Percentiles rank a stretch among this genome's conserved stretches.
These are phyloP conservation scores for Aspergillus phoenicis DNA, from an alignment of 2,329 filamentous ascomycete genomes.

Conservation along the genomic window DNA sequence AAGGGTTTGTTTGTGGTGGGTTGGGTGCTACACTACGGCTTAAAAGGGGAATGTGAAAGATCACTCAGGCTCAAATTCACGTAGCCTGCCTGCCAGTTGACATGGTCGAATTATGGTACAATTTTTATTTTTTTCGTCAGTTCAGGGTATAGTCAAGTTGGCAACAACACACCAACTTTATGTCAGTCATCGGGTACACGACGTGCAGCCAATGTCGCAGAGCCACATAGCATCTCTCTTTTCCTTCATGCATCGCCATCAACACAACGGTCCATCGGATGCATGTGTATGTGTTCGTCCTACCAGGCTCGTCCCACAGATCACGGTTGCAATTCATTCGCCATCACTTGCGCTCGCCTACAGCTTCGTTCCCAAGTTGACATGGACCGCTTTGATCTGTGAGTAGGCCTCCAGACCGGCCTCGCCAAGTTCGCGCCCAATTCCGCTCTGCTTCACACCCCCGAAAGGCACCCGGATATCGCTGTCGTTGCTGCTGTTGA, in stretches of 20 bases:
- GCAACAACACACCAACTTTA: no score
- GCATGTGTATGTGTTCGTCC: not conserved
- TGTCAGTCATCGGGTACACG: not conserved
- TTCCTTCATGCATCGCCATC: not conserved
- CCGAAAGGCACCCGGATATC: constrained; percentile 60
- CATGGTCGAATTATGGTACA: no score
- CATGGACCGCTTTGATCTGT: constrained; percentile 57
- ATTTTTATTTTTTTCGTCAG: no score
- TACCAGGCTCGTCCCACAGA: not conserved
- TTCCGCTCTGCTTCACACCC: constrained; percentile 65
- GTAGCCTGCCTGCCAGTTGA: no score
- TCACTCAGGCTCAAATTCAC: no score
- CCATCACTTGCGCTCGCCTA: constrained; percentile 23
- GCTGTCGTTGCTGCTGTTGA: constrained; percentile 61
- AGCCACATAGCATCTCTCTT: not conserved
- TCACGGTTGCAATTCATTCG: not conserved
- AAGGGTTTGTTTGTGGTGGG: no score
- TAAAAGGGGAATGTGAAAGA: no score
- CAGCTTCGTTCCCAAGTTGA: constrained; percentile 48
- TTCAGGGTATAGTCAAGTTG: no score
- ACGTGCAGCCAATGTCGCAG: not conserved
- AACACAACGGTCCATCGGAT: not conserved
- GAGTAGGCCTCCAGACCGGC: constrained; percentile 64
- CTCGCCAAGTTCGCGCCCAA: constrained; percentile 64
- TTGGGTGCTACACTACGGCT: no score